A percentile compares a stretch with the other conserved stretches of the same genome.
Conservation (phyloP, 2,329 filamentous ascomycete genomes). For the Aureobasidium vineae region DNA sequence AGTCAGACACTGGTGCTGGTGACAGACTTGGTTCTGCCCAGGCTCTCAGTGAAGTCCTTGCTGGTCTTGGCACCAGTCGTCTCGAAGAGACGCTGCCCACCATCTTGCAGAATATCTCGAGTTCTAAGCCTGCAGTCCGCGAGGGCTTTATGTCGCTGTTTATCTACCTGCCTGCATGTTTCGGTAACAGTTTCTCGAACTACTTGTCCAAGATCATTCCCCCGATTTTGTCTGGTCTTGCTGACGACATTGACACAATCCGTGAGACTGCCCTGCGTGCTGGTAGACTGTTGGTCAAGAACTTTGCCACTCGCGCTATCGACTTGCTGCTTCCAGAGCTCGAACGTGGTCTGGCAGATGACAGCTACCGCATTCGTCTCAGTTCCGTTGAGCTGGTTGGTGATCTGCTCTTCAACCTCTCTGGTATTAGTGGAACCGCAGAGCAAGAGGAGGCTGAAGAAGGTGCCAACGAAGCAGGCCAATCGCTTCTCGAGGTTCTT, state of each 20-base stretch:
- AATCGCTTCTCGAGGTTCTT: slow-evolving; percentile 89
- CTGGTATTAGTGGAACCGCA: slow-evolving; percentile 78
- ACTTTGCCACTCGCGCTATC: slow-evolving; percentile 92
- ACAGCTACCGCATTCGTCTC: slow-evolving; percentile 95
- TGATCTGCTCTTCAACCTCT: slow-evolving; percentile 95
- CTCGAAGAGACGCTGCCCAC: slow-evolving; percentile 95
- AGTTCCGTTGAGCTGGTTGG: slow-evolving; percentile 97
- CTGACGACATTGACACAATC: slow-evolving; percentile 94
- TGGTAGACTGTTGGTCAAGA: slow-evolving; percentile 93
- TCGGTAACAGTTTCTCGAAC: slow-evolving; percentile 96
- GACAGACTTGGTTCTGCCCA: slow-evolving; percentile 95
- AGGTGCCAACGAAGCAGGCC: slow-evolving; percentile 78
- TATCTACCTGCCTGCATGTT: slow-evolving; percentile 98
- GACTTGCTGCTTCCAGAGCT: slow-evolving; percentile 92
- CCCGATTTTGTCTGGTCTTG: slow-evolving; percentile 87
- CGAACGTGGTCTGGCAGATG: slow-evolving; percentile 93
- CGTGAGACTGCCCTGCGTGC: slow-evolving; percentile 94
- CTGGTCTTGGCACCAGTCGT: slow-evolving; percentile 85
- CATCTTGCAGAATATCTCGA: slow-evolving; percentile 93
- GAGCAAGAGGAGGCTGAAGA: slow-evolving; percentile 79
- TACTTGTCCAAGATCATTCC: slow-evolving; percentile 96
- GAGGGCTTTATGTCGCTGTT: slow-evolving; percentile 99
- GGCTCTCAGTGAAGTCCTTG: slow-evolving; percentile 92
- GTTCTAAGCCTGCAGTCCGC: slow-evolving; percentile 81
- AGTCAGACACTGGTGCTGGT: slow-evolving; percentile 93